These are phyloP conservation scores for Uncinocarpus reesii DNA, from an alignment of 2,329 filamentous ascomycete genomes.

Conservation along the genomic window DNA sequence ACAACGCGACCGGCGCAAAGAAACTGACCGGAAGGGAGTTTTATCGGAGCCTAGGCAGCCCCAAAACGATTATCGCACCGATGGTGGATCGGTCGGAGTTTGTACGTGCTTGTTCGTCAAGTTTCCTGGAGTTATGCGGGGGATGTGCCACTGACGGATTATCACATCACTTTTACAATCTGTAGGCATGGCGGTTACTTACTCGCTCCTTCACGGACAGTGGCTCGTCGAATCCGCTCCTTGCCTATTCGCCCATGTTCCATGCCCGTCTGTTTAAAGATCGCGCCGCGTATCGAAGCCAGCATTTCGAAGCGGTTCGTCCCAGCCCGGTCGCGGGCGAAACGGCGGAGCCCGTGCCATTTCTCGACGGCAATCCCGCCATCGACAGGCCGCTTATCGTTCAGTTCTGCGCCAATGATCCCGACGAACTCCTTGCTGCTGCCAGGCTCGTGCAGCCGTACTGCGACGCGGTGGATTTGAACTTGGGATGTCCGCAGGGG, in stretches of 20 bases:
- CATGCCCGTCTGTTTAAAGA: slow-evolving; percentile 83
- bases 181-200: slow-evolving; percentile 91
- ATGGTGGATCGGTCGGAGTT: slow-evolving; percentile 99
- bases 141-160: slow-evolving; percentile 4
- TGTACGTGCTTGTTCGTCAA: slow-evolving; percentile 55
- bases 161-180: not conserved
- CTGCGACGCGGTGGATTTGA: slow-evolving; percentile 92
- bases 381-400: slow-evolving; percentile 86
- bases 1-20: slow-evolving; percentile 12
- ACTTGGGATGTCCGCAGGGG: slow-evolving; percentile 90
- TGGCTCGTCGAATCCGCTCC: slow-evolving; percentile 52
- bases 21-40: slow-evolving; percentile 81
- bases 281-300: slow-evolving; percentile 61
- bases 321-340: slow-evolving; percentile 12
- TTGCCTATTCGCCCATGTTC: slow-evolving; percentile 93
- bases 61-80: slow-evolving; percentile 80
- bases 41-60: slow-evolving; percentile 88
- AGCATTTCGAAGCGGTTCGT: slow-evolving; percentile 65
- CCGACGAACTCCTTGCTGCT: slow-evolving; percentile 46
- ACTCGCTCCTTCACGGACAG: slow-evolving; percentile 80
- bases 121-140: too few species aligned
- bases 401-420: slow-evolving; percentile 66
- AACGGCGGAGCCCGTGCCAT: slow-evolving; percentile 26
- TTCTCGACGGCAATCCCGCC: slow-evolving; percentile 76
- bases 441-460: slow-evolving; percentile 70